Evolutionary conservation across 2,329 filamentous ascomycete species (phyloP), one percentile per base, ranked within the genome.

Genomic region (Xylariaceae sp.): DNA sequence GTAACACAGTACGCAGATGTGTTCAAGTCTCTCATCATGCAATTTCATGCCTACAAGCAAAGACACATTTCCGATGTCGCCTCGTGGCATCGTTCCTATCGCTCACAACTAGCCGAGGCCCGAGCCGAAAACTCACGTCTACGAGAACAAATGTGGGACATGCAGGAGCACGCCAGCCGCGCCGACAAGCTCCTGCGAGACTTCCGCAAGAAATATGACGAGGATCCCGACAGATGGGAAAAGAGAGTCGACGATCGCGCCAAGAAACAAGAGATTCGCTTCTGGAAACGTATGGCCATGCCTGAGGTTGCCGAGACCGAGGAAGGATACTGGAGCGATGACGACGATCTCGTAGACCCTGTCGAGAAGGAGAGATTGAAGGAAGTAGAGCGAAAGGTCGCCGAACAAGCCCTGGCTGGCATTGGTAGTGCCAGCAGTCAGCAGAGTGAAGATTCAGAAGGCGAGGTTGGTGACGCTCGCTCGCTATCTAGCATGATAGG

Each of bases 241-340:
- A 66, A 70, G 22, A 66, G 70, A 4, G 72, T 81, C 3, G 68
- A 78, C 30, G 70, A 73, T 36, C 69, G 68, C 37, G 72, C 75
- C 4, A 60, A 66, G 33, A 69, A 75, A 3, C 78, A 82, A 57
- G 78, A 83, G 60, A 55, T 81, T 40, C 68, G 80, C 2, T 82
- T 80, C 61, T 85, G 79, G 80, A 83, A 83, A 63, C 68, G 80
- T 32, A 72, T 83, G 68, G 80, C 80, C 12, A 74, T 83, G 72
- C 78, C 78, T 9, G 71, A 78, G 42, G 60, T 83, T 29, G 63
- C 72, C 8, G 78, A 81, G 18, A 74, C 81, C 32, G 78, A 82
- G 37, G 67, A 73, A 2, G 64, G 63, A 30, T 80, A 71, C 55
- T 82, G 78, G 71, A 83, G 78, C 54, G 78, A 78, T 43, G 80